Base-by-base conservation (phyloP, 2,329 filamentous ascomycete genomes). In the Ascochyta rabiei region DNA sequence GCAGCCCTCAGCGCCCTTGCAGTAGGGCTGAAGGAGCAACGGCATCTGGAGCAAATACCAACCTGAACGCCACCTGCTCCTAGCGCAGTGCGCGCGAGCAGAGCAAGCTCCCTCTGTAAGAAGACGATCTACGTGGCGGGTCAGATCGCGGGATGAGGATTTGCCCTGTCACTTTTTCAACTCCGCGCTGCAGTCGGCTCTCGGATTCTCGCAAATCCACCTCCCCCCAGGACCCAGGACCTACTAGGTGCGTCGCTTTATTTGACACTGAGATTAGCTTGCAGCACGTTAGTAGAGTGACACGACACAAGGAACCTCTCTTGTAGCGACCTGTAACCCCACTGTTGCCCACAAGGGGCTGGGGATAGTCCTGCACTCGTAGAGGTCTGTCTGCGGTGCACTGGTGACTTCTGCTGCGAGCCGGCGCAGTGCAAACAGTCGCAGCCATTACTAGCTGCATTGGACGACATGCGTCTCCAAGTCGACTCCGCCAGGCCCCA, bases 201-300 rank as follows among this genome's bases (percentile, higher is more conserved):
- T 37, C 52, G 53, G 56, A 43, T 48, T 38, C 45, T 47, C 56
- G 49, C 61, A 57, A 56, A 35, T 48, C 39, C 50, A 43, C 42
- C 48, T 34, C 46, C 21, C n/a, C n/a, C n/a, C n/a, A n/a, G n/a
- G n/a, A n/a, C n/a, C 48, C 46, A 59, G 53, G 41, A 56, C 48
- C 40, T 50, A 58, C 53, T 52, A 62, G 46, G 61, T 61, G 57
- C 56, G 48, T 59, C 55, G 57, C 48, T 62, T 60, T 60, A 52
- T 68, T 71, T 70, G 70, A 68, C 62, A 55, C 67, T 53, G 60
- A 59, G 61, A 56, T 66, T 65, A 65, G 63, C 61, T 63, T 69
- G 66, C 66, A 67, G 61, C 51, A 64, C 59, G 59, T 67, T 69
- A 63, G 66, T 59, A 26, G 47, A 51, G 73, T 57, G 65, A 70